Percentiles rank a stretch among this genome's conserved stretches.
Conservation (phyloP, 2,329 filamentous ascomycete genomes). For the Emericellopsis cladophorae region DNA sequence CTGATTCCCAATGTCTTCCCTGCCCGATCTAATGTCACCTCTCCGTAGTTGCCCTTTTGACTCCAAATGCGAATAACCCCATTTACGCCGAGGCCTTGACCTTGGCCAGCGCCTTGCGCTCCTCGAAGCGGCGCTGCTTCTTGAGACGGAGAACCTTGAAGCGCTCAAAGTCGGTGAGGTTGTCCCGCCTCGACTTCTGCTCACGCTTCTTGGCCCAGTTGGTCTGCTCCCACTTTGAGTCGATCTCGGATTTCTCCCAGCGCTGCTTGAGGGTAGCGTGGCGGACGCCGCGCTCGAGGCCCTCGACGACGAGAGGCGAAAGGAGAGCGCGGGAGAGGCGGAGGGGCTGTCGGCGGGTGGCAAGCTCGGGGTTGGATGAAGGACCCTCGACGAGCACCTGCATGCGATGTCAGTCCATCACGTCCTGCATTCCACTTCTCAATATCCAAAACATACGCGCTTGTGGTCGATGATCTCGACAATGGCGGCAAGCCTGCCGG, state of each 20-base stretch:
- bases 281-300: constrained; percentile 76
- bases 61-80: constrained; percentile 3
- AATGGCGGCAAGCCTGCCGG: constrained; percentile 81
- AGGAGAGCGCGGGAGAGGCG: constrained; percentile 75
- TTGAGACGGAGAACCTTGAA: constrained; percentile 99
- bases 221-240: constrained; percentile 84
- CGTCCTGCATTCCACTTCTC: not conserved
- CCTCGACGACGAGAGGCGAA: constrained; percentile 77
- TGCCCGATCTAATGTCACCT: constrained; percentile 22
- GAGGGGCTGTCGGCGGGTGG: constrained; percentile 77
- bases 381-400: constrained; percentile 96
- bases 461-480: constrained; percentile 99
- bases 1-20: constrained; percentile 17
- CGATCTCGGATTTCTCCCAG: constrained; percentile 87
- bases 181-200: constrained; percentile 74
- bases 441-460: constrained; percentile 62
- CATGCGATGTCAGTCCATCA: constrained; percentile 7
- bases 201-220: constrained; percentile 90
- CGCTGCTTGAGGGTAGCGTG: constrained; percentile 70
- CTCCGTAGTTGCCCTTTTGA: constrained; percentile 11
- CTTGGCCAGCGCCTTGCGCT: constrained; percentile 93
- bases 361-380: constrained; percentile 64
- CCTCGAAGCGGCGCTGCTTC: constrained; percentile 98
- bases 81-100: constrained; percentile 67
- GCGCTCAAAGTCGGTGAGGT: constrained; percentile 95